Evolutionary conservation across 1,284 basidiomycete species (phyloP).

Genomic region (Sphagnurus paluster): DNA sequence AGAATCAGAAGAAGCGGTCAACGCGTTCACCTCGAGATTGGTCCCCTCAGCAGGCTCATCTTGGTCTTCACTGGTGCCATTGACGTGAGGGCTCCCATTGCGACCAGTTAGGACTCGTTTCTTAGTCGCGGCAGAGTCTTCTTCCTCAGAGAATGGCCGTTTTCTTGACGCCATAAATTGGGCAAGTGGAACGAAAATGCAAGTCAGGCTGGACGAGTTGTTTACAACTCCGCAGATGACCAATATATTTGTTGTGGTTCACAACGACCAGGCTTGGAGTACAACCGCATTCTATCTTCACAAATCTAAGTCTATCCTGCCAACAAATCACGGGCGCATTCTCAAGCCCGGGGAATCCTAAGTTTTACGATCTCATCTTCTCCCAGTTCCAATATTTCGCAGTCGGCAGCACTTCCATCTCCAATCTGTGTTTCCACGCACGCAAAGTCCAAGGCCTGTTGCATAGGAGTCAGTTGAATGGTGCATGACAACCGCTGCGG

Average conservation of each 20-base stretch:
- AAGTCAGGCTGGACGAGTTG: slow-evolving; percentile 22
- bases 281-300: neutral
- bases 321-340: slow-evolving; percentile 2
- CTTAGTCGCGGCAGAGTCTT: slow-evolving; percentile 54
- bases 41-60: slow-evolving; percentile 61
- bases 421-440: slow-evolving; percentile 87
- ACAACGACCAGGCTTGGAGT: neutral
- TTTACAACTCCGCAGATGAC: slow-evolving; percentile 42
- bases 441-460: slow-evolving; percentile 73
- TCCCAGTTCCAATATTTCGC: slow-evolving; percentile 71
- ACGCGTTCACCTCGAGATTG: slow-evolving; percentile 65
- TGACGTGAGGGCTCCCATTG: slow-evolving; percentile 60
- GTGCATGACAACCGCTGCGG: slow-evolving; percentile 3
- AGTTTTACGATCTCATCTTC: slow-evolving; percentile 35
- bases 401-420: slow-evolving; percentile 68
- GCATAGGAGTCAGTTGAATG: slow-evolving; percentile 20
- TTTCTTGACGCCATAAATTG: slow-evolving; percentile 69
- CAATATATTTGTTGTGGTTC: slow-evolving; percentile 30
- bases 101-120: slow-evolving; percentile 62
- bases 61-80: slow-evolving; percentile 46
- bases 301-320: neutral
- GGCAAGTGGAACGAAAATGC: slow-evolving; percentile 19
- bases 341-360: slow-evolving; percentile 28
- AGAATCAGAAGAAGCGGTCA: slow-evolving; percentile 16
- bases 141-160: slow-evolving; percentile 58